Evolutionary conservation across 768 basidiomycete species (phyloP), one percentile per base, ranked within the genome.

Genomic region (Tulasnella sp.): DNA sequence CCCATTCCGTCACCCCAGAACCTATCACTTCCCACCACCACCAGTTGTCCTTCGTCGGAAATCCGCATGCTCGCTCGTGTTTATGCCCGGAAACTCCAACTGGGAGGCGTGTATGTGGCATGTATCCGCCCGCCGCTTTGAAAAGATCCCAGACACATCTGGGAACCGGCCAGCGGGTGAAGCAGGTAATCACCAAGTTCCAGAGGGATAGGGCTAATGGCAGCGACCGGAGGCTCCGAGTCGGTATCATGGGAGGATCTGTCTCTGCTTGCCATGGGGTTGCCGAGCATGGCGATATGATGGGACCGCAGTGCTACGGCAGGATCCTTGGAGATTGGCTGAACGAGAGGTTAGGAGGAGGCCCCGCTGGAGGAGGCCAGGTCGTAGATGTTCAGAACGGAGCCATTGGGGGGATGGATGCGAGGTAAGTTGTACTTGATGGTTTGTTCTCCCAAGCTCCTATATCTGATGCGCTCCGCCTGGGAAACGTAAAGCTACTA

Each of bases 201-300:
- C 17, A 19, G 11, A 27, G 36, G n/a, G 32, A 34, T 17, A 21
- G 36, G n/a, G 11, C 23, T 6, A 31, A 27, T 31, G 50, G 50
- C 32, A 23, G 21, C 15, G 34, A 29, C 27, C 14, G 46, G 34
- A 51, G 36, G 50, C 25, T 51, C 32, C 34, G 37, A 9, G 36
- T 51, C 36, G 50, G 50, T 4, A 51, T 51, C 50, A 51, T 51
- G 50, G 50, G 50, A 15, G 50, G 50, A 17, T 51, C 50, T 23
- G 50, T 51, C 32, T 51, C 50, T 23, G 50, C 50, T 3, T 51
- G 50, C 36, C 50, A 51, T 36, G 50, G 50, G 7, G 50, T 39
- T 1, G 36, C 50, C 34, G 36, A 34, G 17, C 23, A 51, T 15
- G 50, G 50, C 6, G 50, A 51, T 25, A 34, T 21, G 14, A 14